phyloP scores from a whole-genome alignment of 2,329 filamentous ascomycete species.

The Xylaria arbuscula region DNA sequence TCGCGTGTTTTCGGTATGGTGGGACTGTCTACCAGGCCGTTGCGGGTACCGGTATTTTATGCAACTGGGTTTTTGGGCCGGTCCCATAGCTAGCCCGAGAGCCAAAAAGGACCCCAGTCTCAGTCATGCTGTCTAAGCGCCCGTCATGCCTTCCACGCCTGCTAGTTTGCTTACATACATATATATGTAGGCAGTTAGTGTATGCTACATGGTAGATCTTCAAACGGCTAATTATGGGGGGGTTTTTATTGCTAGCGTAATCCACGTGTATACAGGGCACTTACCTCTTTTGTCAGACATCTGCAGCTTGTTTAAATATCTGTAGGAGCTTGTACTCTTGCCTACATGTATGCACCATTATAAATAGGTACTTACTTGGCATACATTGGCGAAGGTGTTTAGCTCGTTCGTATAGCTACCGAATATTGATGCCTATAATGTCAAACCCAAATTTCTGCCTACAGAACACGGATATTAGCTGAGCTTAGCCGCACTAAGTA shows the following conservation, averaged over 20 bases:
- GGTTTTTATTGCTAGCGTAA: conserved; percentile 1
- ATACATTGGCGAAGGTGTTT: not conserved
- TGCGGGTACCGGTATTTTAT: conserved; percentile 1
- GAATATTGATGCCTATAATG: not conserved
- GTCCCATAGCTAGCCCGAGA: not conserved
- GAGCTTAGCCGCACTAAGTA: not conserved
- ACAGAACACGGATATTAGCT: not conserved
- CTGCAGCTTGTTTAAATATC: not conserved
- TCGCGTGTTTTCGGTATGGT: conserved; percentile 1
- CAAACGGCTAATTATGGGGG: conserved; percentile 34
- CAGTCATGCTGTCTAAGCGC: conserved; percentile 33
- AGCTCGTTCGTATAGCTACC: not conserved
- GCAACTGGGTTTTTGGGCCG: not conserved
- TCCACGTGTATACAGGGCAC: not conserved
- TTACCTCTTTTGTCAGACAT: not conserved
- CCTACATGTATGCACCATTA: not conserved
- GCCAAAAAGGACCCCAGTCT: not conserved
- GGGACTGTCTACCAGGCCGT: not conserved
- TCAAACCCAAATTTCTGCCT: not conserved
- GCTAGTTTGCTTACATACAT: conserved; percentile 1
- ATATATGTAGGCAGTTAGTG: not conserved
- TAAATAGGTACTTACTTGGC: too few relatives aligned
- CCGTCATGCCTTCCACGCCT: conserved; percentile 11
- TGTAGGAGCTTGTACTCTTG: not conserved
- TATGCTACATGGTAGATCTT: not conserved